phyloP scores from a whole-genome alignment of 495 filamentous ascomycete species.

The Rusavskia elegans region DNA sequence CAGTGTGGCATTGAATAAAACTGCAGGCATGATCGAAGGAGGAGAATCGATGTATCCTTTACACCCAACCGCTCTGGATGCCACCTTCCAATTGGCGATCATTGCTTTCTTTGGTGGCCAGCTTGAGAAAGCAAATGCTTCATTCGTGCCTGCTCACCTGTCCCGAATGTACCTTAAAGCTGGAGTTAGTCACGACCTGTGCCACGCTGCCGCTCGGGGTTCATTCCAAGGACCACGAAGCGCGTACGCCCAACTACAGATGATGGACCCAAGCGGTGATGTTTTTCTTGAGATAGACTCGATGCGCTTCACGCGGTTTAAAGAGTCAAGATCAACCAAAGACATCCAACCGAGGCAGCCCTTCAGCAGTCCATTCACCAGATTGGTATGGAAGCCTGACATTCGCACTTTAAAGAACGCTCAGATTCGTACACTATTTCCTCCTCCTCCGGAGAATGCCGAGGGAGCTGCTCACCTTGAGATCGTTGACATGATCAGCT shows the following conservation, averaged over 20 bases:
- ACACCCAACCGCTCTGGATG: slow-evolving; percentile 18
- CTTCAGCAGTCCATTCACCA: not conserved
- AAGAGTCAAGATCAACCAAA: not conserved
- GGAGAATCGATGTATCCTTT: slow-evolving; percentile 10
- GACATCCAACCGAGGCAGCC: not conserved
- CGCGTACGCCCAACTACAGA: not conserved
- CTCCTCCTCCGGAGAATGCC: not conserved
- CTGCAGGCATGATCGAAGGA: slow-evolving; percentile 2
- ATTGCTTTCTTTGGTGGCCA: slow-evolving; percentile 8
- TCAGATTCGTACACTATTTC: not conserved
- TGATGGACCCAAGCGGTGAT: not conserved
- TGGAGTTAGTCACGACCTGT: not conserved
- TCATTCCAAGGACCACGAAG: not conserved
- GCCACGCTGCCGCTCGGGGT: not conserved
- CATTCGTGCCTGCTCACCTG: not conserved
- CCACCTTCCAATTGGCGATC: slow-evolving; percentile 9
- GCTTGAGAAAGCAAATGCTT: not conserved
- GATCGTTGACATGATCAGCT: not conserved
- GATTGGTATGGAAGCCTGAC: slow-evolving; percentile 13
- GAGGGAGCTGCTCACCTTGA: not conserved
- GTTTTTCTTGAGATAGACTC: not conserved
- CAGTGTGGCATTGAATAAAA: slow-evolving; percentile 1
- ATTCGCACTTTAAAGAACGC: slow-evolving; percentile 4
- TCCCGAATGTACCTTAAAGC: not conserved
- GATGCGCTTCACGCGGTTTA: not conserved